phyloP scores from a whole-genome alignment of 495 filamentous ascomycete genomes.

The Chaetomidium leptoderma region DNA sequence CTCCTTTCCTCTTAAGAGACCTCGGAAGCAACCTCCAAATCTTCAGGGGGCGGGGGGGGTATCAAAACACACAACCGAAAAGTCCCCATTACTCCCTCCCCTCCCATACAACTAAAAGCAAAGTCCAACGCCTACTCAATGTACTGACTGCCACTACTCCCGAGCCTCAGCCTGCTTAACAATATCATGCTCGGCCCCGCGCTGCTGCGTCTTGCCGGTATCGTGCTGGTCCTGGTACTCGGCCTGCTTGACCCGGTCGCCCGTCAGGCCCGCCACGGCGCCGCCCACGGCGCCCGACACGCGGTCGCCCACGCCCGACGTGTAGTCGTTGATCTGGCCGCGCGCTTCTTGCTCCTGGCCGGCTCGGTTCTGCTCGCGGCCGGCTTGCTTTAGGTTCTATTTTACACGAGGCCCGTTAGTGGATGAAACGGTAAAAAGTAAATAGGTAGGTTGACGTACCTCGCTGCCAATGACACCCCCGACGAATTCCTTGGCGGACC shows the following conservation, averaged over 20 bases:
- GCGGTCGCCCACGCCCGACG: constrained; percentile 66
- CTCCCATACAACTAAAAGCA: not conserved
- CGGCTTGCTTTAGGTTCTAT: constrained; percentile 62
- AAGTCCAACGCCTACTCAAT: too few relatives aligned
- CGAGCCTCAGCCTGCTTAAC: constrained; percentile 55
- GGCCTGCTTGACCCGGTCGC: constrained; percentile 60
- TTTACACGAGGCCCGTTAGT: not conserved
- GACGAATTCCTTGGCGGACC: constrained; percentile 76
- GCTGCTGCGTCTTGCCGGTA: constrained; percentile 77
- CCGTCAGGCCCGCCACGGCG: constrained; percentile 64
- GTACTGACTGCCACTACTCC: not conserved
- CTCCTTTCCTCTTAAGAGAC: not conserved
- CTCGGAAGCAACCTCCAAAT: too few relatives aligned
- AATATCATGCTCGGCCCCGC: constrained; percentile 80
- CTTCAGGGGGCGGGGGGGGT: too few relatives aligned
- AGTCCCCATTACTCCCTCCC: too few relatives aligned
- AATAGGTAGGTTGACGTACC: constrained; percentile 31
- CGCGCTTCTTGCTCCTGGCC: constrained; percentile 80
- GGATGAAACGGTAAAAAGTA: not conserved
- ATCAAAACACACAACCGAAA: not conserved
- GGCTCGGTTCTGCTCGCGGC: constrained; percentile 70
- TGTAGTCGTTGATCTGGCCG: constrained; percentile 76
- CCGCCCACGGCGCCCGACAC: constrained; percentile 66
- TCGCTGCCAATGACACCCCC: constrained; percentile 74
- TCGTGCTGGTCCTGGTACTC: constrained; percentile 68